Conservation (phyloP, 768 basidiomycete species). For the Chlorophyllum brunneum region DNA sequence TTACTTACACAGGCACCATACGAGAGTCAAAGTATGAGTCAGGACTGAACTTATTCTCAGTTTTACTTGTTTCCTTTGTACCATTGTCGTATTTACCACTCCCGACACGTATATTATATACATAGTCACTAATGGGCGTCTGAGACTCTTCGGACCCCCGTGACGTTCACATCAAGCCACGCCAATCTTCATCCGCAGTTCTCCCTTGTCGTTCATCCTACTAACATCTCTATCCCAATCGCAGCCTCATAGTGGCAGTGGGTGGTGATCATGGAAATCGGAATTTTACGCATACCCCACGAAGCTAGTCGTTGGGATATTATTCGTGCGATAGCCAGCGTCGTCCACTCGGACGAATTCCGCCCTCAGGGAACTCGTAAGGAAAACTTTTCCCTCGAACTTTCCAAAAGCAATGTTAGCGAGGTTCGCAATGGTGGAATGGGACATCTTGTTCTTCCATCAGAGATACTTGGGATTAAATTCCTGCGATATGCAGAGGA, state of each 20-base stretch:
- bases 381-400: slow-evolving; percentile 59
- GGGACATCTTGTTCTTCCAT: slow-evolving; percentile 38
- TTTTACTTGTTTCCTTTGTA: neutral
- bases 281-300: slow-evolving; percentile 31
- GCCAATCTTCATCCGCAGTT: neutral
- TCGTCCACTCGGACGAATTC: slow-evolving; percentile 57
- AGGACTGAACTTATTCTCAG: slow-evolving; percentile 13
- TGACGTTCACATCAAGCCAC: slow-evolving; percentile 1
- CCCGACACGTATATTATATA: neutral
- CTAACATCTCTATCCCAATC: slow-evolving; percentile 2
- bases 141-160: neutral
- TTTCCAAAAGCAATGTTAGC: slow-evolving; percentile 44
- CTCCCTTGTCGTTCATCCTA: slow-evolving; percentile 6
- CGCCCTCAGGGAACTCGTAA: slow-evolving; percentile 28
- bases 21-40: slow-evolving; percentile 39
- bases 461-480: slow-evolving; percentile 32
- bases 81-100: neutral
- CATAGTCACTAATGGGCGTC: neutral
- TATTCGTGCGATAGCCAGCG: slow-evolving; percentile 47
- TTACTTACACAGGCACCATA: slow-evolving; percentile 56
- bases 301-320: slow-evolving; percentile 52
- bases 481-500: slow-evolving; percentile 43
- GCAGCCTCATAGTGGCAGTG: slow-evolving; percentile 9
- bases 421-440: slow-evolving; percentile 57
- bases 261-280: slow-evolving; percentile 33